These are phyloP conservation scores for Blastobotrys terrestris DNA, from an alignment of 805 yeast species.

Conservation along the genomic window DNA sequence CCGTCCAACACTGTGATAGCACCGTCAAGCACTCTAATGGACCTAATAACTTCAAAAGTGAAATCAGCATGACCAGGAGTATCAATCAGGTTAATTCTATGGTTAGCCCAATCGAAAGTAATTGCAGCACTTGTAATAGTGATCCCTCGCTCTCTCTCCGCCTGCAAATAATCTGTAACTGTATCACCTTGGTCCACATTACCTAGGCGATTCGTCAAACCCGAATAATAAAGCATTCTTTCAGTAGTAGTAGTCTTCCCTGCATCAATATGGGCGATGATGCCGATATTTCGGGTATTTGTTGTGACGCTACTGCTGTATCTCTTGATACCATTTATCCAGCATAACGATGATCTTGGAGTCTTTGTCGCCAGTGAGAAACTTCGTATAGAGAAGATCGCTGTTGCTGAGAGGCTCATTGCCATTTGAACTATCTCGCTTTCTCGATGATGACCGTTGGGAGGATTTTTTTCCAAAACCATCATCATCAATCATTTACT, in stretches of 20 bases:
- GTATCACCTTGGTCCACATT: conserved; percentile 96
- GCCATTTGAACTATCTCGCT: background rate
- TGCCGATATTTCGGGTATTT: conserved; percentile 76
- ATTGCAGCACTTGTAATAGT: conserved; percentile 97
- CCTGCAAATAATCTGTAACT: conserved; percentile 84
- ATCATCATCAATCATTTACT: background rate
- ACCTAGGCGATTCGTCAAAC: conserved; percentile 73
- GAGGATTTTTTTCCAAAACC: background rate
- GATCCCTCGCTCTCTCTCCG: conserved; percentile 88
- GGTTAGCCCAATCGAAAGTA: conserved; percentile 75
- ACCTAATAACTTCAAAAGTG: conserved; percentile 86
- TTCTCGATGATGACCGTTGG: background rate
- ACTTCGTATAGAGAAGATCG: background rate
- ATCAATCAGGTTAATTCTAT: conserved; percentile 80
- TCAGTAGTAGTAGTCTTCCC: conserved; percentile 98
- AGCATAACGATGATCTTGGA: background rate
- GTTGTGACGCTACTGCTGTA: background rate
- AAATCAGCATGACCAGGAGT: conserved; percentile 99
- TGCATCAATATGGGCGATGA: conserved; percentile 98
- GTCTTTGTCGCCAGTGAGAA: background rate
- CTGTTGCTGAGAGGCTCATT: background rate
- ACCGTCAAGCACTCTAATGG: conserved; percentile 88
- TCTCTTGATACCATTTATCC: background rate
- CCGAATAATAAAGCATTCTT: conserved; percentile 85
- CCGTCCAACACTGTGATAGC: conserved; percentile 90